Evolutionary conservation across 192 early-diverging fungal genomes (phyloP).

Genomic region (Gorgonomyces haynaldii): DNA sequence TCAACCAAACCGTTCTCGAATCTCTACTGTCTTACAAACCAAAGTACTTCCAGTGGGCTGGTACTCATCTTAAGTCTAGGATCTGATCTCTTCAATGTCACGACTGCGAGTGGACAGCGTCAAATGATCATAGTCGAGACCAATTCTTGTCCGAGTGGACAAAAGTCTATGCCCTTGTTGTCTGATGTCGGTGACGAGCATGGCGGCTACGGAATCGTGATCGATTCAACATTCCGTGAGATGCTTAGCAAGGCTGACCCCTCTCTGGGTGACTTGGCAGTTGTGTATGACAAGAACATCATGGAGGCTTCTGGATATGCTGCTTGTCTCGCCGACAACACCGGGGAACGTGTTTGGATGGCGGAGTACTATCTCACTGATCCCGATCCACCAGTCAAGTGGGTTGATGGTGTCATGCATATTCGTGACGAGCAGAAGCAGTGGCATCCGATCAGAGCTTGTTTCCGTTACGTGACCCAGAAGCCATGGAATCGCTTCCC

Average conservation of each 20-base stretch:
- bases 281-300: slow-evolving; percentile 76
- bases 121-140: slow-evolving; percentile 92
- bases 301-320: slow-evolving; percentile 84
- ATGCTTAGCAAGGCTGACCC: slow-evolving; percentile 50
- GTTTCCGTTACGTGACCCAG: slow-evolving; percentile 80
- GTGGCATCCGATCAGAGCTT: slow-evolving; percentile 77
- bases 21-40: slow-evolving; percentile 38
- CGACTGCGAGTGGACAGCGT: slow-evolving; percentile 65
- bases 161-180: slow-evolving; percentile 81
- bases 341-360: slow-evolving; percentile 65
- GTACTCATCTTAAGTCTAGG: slow-evolving; percentile 38
- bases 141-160: slow-evolving; percentile 82
- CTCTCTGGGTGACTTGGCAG: slow-evolving; percentile 61
- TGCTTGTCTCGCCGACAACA: slow-evolving; percentile 61
- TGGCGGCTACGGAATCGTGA: slow-evolving; percentile 68
- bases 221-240: slow-evolving; percentile 68
- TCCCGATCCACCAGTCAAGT: slow-evolving; percentile 61
- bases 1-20: slow-evolving; percentile 24
- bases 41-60: slow-evolving; percentile 78
- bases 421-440: slow-evolving; percentile 50
- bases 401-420: slow-evolving; percentile 62
- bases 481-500: slow-evolving; percentile 83
- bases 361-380: slow-evolving; percentile 65
- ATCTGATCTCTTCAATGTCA: slow-evolving; percentile 80
- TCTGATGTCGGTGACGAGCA: slow-evolving; percentile 61